Conservation (phyloP, 805 yeast genomes). For the Kodamaea fukazawae region DNA sequence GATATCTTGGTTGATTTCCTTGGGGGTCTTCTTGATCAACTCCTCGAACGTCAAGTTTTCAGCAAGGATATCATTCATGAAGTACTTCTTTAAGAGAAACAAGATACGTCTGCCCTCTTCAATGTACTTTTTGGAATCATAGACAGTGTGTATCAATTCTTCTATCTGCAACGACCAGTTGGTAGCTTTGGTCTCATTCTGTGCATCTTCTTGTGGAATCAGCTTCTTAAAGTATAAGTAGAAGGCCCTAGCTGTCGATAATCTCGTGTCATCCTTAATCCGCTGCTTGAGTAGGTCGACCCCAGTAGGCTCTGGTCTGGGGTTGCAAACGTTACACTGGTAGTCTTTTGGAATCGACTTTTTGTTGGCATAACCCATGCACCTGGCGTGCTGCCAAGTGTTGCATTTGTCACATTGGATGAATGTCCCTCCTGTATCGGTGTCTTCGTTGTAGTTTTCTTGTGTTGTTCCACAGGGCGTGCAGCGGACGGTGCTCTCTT, state of each 20-base stretch:
- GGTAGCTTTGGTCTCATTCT: conserved; percentile 32
- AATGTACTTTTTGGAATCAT: conserved; percentile 47
- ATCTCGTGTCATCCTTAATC: conserved; percentile 38
- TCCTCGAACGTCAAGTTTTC: conserved; percentile 53
- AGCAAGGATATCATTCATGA: conserved; percentile 56
- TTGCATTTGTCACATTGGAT: conserved; percentile 63
- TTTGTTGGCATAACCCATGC: conserved; percentile 50
- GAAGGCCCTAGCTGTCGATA: conserved; percentile 53
- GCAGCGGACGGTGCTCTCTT: conserved; percentile 53
- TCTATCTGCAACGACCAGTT: conserved; percentile 55
- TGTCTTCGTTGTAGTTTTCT: conserved; percentile 55
- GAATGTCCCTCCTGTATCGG: conserved; percentile 55
- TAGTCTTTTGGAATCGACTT: conserved; percentile 47
- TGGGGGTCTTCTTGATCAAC: conserved; percentile 63
- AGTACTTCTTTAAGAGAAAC: conserved; percentile 61
- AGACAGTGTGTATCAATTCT: conserved; percentile 38
- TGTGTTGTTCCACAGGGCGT: conserved; percentile 60
- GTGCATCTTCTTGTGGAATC: conserved; percentile 30
- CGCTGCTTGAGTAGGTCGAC: conserved; percentile 10
- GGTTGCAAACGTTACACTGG: conserved; percentile 54
- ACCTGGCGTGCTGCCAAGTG: conserved; percentile 70
- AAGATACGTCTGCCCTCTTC: conserved; percentile 66
- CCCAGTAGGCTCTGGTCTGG: conserved; percentile 15
- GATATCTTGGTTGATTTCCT: conserved; percentile 78
- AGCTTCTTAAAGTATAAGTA: conserved; percentile 39